These are phyloP conservation scores for Daldinia bambusicola DNA, from an alignment of 495 filamentous ascomycete species.

Conservation along the genomic window DNA sequence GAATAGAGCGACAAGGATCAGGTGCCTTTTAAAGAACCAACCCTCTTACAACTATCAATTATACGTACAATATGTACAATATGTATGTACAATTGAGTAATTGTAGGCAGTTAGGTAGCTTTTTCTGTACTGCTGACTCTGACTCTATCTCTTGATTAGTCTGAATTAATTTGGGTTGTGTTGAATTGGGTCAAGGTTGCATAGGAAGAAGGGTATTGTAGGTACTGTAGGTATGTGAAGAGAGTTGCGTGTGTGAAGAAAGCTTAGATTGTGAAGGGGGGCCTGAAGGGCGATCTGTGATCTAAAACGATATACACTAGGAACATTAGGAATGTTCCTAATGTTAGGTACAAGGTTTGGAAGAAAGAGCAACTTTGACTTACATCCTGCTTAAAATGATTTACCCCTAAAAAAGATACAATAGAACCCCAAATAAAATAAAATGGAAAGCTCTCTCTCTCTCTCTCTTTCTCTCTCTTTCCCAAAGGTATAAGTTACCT, in stretches of 20 bases:
- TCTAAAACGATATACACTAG: neutral
- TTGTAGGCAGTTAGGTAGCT: neutral
- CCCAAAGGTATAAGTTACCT: constrained; percentile 36
- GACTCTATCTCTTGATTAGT: constrained; percentile 32
- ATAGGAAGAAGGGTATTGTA: neutral
- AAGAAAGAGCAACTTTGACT: constrained; percentile 15
- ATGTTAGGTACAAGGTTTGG: neutral
- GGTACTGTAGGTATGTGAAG: neutral
- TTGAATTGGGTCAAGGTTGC: constrained; percentile 10
- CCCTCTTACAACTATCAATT: constrained; percentile 34
- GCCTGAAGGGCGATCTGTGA: too few relatives aligned
- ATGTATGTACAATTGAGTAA: constrained; percentile 12
- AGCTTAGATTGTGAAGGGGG: too few relatives aligned
- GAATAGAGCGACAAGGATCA: constrained; percentile 38
- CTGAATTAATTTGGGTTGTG: constrained; percentile 7
- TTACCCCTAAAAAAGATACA: constrained; percentile 3
- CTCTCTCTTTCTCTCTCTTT: too few relatives aligned
- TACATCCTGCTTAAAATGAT: constrained; percentile 29
- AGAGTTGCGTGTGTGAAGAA: neutral
- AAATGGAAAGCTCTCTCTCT: neutral
- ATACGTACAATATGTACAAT: constrained; percentile 5
- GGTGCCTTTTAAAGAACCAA: constrained; percentile 39
- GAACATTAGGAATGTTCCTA: too few relatives aligned
- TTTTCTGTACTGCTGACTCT: constrained; percentile 25
- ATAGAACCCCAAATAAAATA: neutral